Percentiles rank a stretch among this genome's conserved stretches.
These are phyloP conservation scores for Xylariaceae sp. DNA, from an alignment of 2,329 filamentous ascomycete species.

Conservation along the genomic window DNA sequence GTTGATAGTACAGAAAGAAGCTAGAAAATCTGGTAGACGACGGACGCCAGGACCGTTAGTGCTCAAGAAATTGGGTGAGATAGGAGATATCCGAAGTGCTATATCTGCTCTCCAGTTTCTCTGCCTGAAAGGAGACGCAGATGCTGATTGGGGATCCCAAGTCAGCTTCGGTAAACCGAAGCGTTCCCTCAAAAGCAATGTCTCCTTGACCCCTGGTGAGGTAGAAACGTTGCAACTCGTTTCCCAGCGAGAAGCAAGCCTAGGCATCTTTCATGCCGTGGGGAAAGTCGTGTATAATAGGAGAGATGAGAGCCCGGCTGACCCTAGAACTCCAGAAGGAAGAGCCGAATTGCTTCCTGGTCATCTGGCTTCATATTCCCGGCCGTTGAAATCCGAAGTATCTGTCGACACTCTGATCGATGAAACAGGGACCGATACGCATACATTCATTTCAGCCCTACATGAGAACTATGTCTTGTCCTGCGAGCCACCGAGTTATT, in stretches of 20 bases:
- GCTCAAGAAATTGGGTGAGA: constrained; percentile 72
- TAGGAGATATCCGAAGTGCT: constrained; percentile 90
- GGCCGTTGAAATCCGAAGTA: constrained; percentile 61
- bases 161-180: constrained; percentile 66
- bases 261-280: constrained; percentile 94
- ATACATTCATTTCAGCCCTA: constrained; percentile 82
- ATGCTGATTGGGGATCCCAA: constrained; percentile 68
- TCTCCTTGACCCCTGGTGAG: constrained; percentile 68
- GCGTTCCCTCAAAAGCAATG: constrained; percentile 50
- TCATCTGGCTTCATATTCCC: constrained; percentile 52
- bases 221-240: constrained; percentile 73
- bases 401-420: constrained; percentile 74
- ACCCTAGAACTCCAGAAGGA: constrained; percentile 32
- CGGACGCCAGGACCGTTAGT: constrained; percentile 74
- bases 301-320: constrained; percentile 52
- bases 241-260: constrained; percentile 78
- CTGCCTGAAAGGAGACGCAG: constrained; percentile 73
- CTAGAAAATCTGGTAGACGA: constrained; percentile 67
- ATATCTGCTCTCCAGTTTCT: constrained; percentile 88
- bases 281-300: constrained; percentile 98
- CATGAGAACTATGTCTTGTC: constrained; percentile 93
- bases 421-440: constrained; percentile 86
- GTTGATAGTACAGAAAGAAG: constrained; percentile 77
- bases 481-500: constrained; percentile 55
- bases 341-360: constrained; percentile 52